These are phyloP conservation scores for Alternaria sp. DNA, from an alignment of 2,329 filamentous ascomycete genomes.

Conservation along the genomic window DNA sequence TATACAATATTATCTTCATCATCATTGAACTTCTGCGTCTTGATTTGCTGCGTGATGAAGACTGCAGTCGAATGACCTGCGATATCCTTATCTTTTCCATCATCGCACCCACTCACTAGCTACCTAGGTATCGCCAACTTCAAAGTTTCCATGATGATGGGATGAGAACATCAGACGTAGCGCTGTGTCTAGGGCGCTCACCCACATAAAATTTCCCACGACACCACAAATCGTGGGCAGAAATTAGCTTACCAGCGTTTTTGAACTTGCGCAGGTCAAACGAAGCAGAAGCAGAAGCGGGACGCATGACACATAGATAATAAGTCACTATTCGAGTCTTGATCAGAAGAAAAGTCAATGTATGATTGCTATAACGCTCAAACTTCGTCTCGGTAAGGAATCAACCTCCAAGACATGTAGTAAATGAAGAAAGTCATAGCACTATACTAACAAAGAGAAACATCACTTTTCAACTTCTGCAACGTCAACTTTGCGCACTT, in stretches of 20 bases:
- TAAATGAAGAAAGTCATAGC: background rate
- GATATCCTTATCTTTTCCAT: background rate
- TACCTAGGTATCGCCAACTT: background rate
- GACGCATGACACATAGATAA: too few species aligned
- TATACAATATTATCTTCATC: background rate
- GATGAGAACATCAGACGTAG: too few species aligned
- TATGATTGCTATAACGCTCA: background rate
- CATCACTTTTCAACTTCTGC: background rate
- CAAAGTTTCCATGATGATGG: too few species aligned
- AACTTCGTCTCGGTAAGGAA: background rate
- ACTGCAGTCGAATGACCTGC: background rate
- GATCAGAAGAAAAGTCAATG: background rate
- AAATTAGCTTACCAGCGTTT: background rate
- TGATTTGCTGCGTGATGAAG: background rate
- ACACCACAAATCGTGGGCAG: background rate
- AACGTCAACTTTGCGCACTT: background rate
- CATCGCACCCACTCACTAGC: background rate
- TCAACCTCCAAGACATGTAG: background rate
- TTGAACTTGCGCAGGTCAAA: background rate
- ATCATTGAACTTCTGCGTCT: too few species aligned
- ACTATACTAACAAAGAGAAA: background rate
- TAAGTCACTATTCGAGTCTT: background rate
- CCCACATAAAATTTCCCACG: background rate
- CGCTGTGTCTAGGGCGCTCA: background rate
- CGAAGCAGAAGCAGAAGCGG: background rate